Conservation (phyloP, 2,329 filamentous ascomycete genomes). For the Ophiostoma montium region DNA sequence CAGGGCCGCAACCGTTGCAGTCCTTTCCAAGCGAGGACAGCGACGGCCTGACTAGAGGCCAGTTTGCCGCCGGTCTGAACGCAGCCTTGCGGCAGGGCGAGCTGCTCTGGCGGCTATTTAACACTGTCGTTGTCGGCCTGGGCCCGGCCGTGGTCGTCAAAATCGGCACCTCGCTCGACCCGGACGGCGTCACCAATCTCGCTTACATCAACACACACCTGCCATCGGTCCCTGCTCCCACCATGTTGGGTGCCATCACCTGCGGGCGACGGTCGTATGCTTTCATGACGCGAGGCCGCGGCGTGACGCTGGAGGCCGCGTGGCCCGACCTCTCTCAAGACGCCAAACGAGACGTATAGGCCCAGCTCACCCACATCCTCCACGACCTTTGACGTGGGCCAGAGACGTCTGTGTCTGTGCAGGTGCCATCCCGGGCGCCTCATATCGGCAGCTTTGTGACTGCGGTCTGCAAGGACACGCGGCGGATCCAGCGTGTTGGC, state of each 20-base stretch:
- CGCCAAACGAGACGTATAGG: conserved; percentile 1
- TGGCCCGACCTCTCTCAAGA: not conserved
- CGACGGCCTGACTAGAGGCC: not conserved
- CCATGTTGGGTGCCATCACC: not conserved
- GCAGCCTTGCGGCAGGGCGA: not conserved
- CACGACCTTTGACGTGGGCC: not conserved
- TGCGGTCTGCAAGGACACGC: conserved; percentile 1
- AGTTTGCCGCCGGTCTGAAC: conserved; percentile 2
- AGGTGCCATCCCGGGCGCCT: not conserved
- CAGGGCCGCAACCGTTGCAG: not conserved
- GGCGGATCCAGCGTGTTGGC: conserved; percentile 1
- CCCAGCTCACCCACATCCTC: not conserved
- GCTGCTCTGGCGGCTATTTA: not conserved
- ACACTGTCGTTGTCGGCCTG: not conserved
- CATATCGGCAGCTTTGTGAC: conserved; percentile 1
- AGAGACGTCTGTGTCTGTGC: not conserved
- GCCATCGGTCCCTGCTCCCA: not conserved
- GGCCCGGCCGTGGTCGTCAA: conserved; percentile 1
- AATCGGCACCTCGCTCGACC: not conserved
- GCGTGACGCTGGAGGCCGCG: conserved; percentile 2
- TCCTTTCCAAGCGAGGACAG: not conserved
- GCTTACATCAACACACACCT: not conserved
- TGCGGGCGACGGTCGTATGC: not conserved
- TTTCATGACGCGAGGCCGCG: not conserved
- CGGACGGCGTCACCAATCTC: not conserved